Conservation (phyloP, 495 filamentous ascomycete species). For the Pseudotulostoma volvatum region DNA sequence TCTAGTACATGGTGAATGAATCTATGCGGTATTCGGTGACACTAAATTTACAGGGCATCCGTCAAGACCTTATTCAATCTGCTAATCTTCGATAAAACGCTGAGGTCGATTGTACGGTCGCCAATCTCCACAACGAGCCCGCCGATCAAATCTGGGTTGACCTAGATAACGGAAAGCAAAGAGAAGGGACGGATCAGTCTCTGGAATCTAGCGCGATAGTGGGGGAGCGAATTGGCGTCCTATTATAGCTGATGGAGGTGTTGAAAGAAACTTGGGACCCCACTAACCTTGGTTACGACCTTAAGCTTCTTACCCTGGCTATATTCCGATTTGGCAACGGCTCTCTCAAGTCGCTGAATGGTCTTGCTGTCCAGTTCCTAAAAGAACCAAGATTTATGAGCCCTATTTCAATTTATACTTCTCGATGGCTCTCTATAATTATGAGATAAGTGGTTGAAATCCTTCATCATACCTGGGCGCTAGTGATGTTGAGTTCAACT, state of each 20-base stretch:
- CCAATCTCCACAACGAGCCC: constrained; percentile 93
- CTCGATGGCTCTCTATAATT: neutral
- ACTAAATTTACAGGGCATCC: constrained; percentile 79
- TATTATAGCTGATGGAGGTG: neutral
- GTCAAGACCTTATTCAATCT: constrained; percentile 98
- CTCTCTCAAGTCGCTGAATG: constrained; percentile 65
- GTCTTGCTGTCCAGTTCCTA: constrained; percentile 80
- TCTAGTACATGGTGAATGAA: no score
- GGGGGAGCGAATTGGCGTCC: constrained; percentile 4
- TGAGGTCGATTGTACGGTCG: constrained; percentile 94
- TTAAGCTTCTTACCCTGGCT: constrained; percentile 94
- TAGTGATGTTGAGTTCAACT: constrained; percentile 80
- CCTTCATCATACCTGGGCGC: constrained; percentile 52
- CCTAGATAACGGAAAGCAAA: no score
- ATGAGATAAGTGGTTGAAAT: constrained; percentile 1
- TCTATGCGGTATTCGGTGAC: no score
- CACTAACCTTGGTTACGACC: constrained; percentile 70
- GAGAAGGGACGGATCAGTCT: no score
- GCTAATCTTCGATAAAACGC: constrained; percentile 82
- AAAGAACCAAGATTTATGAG: constrained; percentile 7
- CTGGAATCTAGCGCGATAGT: no score
- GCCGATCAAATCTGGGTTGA: constrained; percentile 87
- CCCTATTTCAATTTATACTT: neutral
- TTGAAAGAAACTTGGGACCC: neutral
- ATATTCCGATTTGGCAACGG: constrained; percentile 76